Evolutionary conservation across 805 yeast genomes (phyloP).

Genomic region (Kazachstania bromeliacearum): DNA sequence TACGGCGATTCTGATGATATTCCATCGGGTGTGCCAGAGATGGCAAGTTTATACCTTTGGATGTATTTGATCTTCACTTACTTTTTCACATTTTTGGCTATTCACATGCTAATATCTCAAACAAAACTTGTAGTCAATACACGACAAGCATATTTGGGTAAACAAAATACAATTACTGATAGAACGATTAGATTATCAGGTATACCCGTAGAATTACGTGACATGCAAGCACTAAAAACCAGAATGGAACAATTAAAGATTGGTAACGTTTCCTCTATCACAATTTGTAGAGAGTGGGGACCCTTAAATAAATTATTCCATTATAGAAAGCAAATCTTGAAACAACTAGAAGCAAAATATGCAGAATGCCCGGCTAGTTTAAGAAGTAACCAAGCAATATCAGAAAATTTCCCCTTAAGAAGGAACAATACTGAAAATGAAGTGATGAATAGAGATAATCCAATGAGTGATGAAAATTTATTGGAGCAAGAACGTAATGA

Average conservation of each 20-base stretch:
- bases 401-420: constrained; percentile 20
- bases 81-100: constrained; percentile 63
- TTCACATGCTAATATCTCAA: constrained; percentile 52
- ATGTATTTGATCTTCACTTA: constrained; percentile 82
- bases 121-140: constrained; percentile 65
- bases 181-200: constrained; percentile 83
- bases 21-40: constrained; percentile 29
- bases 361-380: constrained; percentile 26
- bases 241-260: constrained; percentile 73
- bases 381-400: constrained; percentile 13
- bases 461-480: constrained; percentile 3
- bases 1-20: constrained; percentile 21
- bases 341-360: constrained; percentile 47
- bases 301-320: constrained; percentile 56
- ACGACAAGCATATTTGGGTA: constrained; percentile 75
- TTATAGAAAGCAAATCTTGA: constrained; percentile 44
- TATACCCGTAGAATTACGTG: constrained; percentile 73
- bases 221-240: constrained; percentile 55
- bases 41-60: constrained; percentile 57
- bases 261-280: constrained; percentile 68
- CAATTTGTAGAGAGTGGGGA: constrained; percentile 83
- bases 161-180: constrained; percentile 83
- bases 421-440: background rate
- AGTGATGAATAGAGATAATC: constrained; percentile 1
- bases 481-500: constrained; percentile 5